phyloP scores from a whole-genome alignment of 257 asterid genomes.

The Jacaranda mimosifolia region DNA sequence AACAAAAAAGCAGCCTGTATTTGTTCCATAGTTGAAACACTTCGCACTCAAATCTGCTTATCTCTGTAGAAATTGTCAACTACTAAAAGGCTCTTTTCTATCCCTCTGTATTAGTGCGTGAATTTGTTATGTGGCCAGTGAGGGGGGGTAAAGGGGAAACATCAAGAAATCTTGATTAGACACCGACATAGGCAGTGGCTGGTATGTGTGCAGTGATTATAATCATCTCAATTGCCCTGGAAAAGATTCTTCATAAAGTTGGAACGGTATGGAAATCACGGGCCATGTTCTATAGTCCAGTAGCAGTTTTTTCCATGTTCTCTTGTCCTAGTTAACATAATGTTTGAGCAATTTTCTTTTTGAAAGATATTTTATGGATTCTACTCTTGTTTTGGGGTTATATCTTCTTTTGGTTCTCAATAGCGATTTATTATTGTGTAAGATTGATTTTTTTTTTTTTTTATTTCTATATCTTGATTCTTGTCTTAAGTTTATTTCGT shows the following conservation, averaged over 20 bases:
- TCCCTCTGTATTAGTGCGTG: neutral
- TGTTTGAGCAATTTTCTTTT: neutral
- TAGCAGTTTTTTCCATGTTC: neutral
- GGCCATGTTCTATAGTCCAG: neutral
- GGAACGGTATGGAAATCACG: slow-evolving; percentile 59
- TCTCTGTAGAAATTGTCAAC: slow-evolving; percentile 10
- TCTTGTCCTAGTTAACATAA: slow-evolving; percentile 27
- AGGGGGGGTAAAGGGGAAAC: slow-evolving; percentile 21
- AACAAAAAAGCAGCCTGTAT: neutral
- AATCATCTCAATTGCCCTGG: slow-evolving; percentile 72
- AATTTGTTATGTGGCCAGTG: slow-evolving; percentile 62
- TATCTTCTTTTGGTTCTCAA: neutral
- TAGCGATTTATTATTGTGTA: neutral
- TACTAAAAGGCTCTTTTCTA: neutral
- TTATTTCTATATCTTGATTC: neutral
- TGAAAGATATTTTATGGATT: neutral
- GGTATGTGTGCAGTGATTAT: slow-evolving; percentile 83
- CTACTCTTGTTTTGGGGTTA: neutral
- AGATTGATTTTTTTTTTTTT: neutral
- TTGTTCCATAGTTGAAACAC: slow-evolving; percentile 26
- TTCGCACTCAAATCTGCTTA: slow-evolving; percentile 16
- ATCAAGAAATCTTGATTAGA: slow-evolving; percentile 69
- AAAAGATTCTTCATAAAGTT: slow-evolving; percentile 78
- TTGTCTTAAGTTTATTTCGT: neutral
- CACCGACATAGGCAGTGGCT: slow-evolving; percentile 96